Evolutionary conservation across 2,329 filamentous ascomycete genomes (phyloP).

Genomic region (Bisporella sp.): DNA sequence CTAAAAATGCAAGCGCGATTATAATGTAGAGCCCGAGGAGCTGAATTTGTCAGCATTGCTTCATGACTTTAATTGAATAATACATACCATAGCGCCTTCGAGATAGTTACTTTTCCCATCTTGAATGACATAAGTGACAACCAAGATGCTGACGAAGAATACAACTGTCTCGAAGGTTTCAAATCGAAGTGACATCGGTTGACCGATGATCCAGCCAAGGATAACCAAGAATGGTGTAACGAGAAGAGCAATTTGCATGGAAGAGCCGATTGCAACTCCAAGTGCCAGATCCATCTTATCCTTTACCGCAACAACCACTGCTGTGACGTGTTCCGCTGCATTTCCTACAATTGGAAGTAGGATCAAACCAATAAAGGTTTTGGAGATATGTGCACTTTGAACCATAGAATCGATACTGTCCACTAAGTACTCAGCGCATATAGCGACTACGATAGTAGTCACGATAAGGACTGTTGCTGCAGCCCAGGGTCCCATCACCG

Average conservation of each 20-base stretch:
- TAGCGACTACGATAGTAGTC: conserved; percentile 60
- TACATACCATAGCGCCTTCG: conserved; percentile 61
- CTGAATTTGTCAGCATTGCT: conserved; percentile 37
- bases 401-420: conserved; percentile 68
- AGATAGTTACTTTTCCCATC: conserved; percentile 84
- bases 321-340: conserved; percentile 73
- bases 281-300: conserved; percentile 72
- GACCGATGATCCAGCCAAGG: conserved; percentile 64
- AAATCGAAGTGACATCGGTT: conserved; percentile 69
- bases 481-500: conserved; percentile 7
- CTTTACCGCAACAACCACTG: conserved; percentile 66
- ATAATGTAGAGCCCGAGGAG: conserved; percentile 44
- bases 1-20: conserved; percentile 52
- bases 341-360: conserved; percentile 74
- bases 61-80: not conserved
- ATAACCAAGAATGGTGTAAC: conserved; percentile 75
- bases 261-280: conserved; percentile 73
- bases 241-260: conserved; percentile 73
- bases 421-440: conserved; percentile 71
- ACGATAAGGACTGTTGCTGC: conserved; percentile 49
- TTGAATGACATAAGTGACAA: conserved; percentile 70
- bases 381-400: conserved; percentile 61
- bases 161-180: conserved; percentile 73
- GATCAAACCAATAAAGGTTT: conserved; percentile 73
- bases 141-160: conserved; percentile 67